Base-by-base conservation (phyloP, 129 eudicot species). In the Arctium minus region DNA sequence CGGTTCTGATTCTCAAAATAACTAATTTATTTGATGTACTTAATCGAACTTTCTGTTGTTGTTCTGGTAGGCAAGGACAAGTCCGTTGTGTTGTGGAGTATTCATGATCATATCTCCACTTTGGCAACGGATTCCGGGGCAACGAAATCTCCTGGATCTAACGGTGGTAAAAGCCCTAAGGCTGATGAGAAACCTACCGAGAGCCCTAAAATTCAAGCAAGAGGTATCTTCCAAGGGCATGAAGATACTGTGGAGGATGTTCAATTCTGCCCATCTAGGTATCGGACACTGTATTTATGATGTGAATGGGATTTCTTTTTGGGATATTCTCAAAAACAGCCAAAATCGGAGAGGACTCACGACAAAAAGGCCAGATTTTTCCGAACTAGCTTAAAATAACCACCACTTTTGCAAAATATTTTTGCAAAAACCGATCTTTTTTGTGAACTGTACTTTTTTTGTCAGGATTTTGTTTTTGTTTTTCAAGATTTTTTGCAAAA, bases 201-300 rank as follows among this genome's bases (percentile, higher is more conserved):
- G 17, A 86, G 92, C 82, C 91, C 91, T 78, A 79, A 88, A 80
- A 70, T 93, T 76, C 88, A 89, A 87, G 97, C 99, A 77, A 91
- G 98, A 70, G 95, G 94, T 48, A 79, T 89, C 73, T 96, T 91
- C 81, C 89, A 89, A 62, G 99, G 99, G 79, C 99, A 96, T 38
- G 81, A 84, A 9, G 94, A 93, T 85, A 96, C 99, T 76, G 98
- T 93, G 70, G 98, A 96, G 79, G 99, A 96, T 85, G 98, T 96
- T 76, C 95, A 96, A 79, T 93, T 96, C 70, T 93, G 97, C 83
- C 99, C 98, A n/a, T 91, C 97, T 17, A 96, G 98, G 99, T 96
- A 89, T 22, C 6, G 42, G 0, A 32, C 48, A 12, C 64, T 13
- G 33, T 56, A 12, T 27, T 74, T 68, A 77, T 64, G 38, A 60